Evolutionary conservation across 176 grass and related monocot genomes (phyloP), one percentile per base, ranked within the genome.

Genomic region (Paspalum vaginatum): DNA sequence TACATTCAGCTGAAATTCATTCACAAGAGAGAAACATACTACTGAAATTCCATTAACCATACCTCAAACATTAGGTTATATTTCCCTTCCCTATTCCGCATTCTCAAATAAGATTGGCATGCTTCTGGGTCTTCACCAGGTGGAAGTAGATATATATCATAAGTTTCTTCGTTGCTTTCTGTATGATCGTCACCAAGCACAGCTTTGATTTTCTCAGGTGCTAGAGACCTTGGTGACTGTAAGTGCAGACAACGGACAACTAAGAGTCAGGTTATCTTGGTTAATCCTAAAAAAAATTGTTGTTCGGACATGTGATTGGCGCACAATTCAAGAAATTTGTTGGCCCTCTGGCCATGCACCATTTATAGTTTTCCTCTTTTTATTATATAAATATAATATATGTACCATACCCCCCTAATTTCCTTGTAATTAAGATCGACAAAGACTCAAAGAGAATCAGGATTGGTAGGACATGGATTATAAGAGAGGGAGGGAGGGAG

Each of bases 61-160:
- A 99, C 97, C 97, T 99, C 91, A 80, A 99, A 99, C 97, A 99
- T 96, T 59, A 96, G 88, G 83, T 93, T 99, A 51, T 99, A 99
- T 84, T 99, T 99, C 52, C 97, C 97, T 87, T 99, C 97, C 66
- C 93, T 92, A 74, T 99, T 99, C 57, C 97, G 82, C 97, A 99
- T 99, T 76, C 93, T 95, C 76, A 99, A 81, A 81, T 99, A 99
- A 59, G 97, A 96, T 76, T 99, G 97, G 57, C 97, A 99, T 44
- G 93, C 72, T 85, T 99, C 96, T 70, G 90, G 96, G 84, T 99
- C 93, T 89, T 99, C 96, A 52, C 96, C 90, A 84, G 96, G 96
- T 80, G 96, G 96, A 84, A 99, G 88, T 65, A 99, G 72, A 78
- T 99, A 99, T 81, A 99, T 99, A 87, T 99, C 96, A 80, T 99